Conservation (phyloP, 2,329 filamentous ascomycete species). For the Dothidotthia symphoricarpi region DNA sequence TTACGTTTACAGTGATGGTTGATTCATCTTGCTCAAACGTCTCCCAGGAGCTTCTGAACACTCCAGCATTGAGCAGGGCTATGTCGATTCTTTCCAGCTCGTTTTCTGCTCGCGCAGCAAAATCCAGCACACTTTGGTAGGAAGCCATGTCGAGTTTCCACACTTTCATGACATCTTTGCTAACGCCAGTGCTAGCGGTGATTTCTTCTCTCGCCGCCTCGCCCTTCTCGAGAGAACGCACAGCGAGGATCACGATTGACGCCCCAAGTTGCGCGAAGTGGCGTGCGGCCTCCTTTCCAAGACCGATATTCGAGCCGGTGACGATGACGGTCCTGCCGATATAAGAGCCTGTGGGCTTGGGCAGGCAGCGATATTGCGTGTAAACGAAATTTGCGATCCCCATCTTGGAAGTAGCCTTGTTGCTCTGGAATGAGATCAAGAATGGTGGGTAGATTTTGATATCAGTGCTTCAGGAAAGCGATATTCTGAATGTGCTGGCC, state of each 20-base stretch:
- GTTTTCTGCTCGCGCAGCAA: conserved; percentile 25
- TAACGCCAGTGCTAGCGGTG: conserved; percentile 30
- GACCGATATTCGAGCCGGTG: conserved; percentile 50
- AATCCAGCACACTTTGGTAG: conserved; percentile 41
- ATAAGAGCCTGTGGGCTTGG: conserved; percentile 26
- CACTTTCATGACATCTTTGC: conserved; percentile 42
- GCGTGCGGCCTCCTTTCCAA: conserved; percentile 48
- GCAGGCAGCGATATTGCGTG: conserved; percentile 43
- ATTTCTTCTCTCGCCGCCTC: conserved; percentile 46
- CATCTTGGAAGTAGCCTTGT: too few species aligned
- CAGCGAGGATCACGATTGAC: conserved; percentile 47
- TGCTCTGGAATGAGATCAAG: too few species aligned
- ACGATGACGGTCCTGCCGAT: conserved; percentile 46
- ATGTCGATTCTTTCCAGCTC: conserved; percentile 37
- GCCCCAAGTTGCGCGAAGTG: conserved; percentile 45
- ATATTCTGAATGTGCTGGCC: too few species aligned
- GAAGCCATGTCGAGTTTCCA: conserved; percentile 48
- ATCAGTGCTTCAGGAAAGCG: too few species aligned
- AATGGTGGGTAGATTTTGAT: too few species aligned
- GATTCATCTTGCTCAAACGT: conserved; percentile 31
- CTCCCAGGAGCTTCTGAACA: conserved; percentile 27
- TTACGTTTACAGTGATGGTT: conserved; percentile 43
- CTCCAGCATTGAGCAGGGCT: conserved; percentile 43
- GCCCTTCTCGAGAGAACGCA: conserved; percentile 46
- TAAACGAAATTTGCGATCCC: too few species aligned